phyloP scores from a whole-genome alignment of 1,284 basidiomycete species.

The Mrakiaceae sp. region DNA sequence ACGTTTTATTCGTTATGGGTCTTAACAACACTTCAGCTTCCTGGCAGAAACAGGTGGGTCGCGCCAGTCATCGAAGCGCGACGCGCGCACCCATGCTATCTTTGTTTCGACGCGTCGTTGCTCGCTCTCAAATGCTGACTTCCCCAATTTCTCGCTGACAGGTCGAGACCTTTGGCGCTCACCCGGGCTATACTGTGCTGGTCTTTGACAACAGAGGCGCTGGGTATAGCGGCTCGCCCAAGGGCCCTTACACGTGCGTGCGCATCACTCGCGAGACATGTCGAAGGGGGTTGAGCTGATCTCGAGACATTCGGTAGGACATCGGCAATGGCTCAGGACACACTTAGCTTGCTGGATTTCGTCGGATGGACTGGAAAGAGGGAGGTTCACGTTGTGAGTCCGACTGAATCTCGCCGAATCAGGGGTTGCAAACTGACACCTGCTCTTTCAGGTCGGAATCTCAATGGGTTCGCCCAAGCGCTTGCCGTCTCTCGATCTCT shows the following conservation, averaged over 20 bases:
- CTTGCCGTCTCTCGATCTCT: neutral
- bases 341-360: constrained; percentile 3
- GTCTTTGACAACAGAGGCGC: constrained; percentile 84
- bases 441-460: constrained; percentile 6
- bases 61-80: too few relatives aligned
- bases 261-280: neutral
- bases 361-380: constrained; percentile 6
- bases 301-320: neutral
- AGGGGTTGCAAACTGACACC: neutral
- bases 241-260: constrained; percentile 52
- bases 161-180: constrained; percentile 32
- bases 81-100: too few relatives aligned
- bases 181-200: constrained; percentile 50
- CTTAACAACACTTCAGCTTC: constrained; percentile 52
- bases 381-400: constrained; percentile 9
- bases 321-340: constrained; percentile 11
- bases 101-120: too few relatives aligned
- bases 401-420: neutral
- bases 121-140: too few relatives aligned
- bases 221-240: constrained; percentile 61
- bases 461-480: constrained; percentile 2
- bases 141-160: constrained; percentile 24
- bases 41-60: constrained; percentile 36
- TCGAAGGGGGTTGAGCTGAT: too few relatives aligned
- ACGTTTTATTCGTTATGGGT: constrained; percentile 60